phyloP scores from a whole-genome alignment of 1,284 basidiomycete genomes.

The Boletus semigastroideus region DNA sequence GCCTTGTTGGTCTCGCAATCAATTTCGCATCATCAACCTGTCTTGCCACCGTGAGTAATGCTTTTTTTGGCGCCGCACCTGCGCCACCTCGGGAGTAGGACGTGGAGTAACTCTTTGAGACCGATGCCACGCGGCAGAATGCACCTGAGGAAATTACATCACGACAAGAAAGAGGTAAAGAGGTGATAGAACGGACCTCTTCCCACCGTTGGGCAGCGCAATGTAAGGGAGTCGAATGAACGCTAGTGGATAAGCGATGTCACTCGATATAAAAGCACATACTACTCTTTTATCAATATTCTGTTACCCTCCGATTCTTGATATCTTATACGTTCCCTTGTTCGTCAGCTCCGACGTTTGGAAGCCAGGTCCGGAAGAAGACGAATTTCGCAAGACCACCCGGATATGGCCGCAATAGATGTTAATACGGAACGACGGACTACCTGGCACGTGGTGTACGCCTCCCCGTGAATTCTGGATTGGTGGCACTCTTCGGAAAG shows the following conservation, averaged over 20 bases:
- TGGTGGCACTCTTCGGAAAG: constrained; percentile 6
- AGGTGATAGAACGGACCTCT: constrained; percentile 11
- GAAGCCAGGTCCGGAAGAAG: not conserved
- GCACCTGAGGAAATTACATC: not conserved
- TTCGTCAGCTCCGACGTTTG: not conserved
- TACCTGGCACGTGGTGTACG: not conserved
- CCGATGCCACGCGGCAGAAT: not conserved
- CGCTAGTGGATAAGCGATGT: constrained; percentile 5
- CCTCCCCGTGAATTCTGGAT: not conserved
- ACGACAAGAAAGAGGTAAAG: not conserved
- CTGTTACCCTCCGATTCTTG: not conserved
- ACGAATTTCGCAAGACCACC: not conserved
- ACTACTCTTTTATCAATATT: not conserved
- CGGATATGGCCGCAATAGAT: not conserved
- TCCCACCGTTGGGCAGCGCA: constrained; percentile 1
- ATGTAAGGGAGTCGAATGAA: not conserved
- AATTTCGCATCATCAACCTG: not conserved
- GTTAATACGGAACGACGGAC: not conserved
- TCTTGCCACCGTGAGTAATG: not conserved
- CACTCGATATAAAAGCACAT: constrained; percentile 12
- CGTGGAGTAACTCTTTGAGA: not conserved
- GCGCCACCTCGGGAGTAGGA: not conserved
- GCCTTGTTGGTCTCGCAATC: not conserved
- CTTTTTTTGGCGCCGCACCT: not conserved
- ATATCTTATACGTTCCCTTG: not conserved